These are phyloP conservation scores for Sporobolomyces pararoseus DNA, from an alignment of 768 basidiomycete species.

Conservation along the genomic window DNA sequence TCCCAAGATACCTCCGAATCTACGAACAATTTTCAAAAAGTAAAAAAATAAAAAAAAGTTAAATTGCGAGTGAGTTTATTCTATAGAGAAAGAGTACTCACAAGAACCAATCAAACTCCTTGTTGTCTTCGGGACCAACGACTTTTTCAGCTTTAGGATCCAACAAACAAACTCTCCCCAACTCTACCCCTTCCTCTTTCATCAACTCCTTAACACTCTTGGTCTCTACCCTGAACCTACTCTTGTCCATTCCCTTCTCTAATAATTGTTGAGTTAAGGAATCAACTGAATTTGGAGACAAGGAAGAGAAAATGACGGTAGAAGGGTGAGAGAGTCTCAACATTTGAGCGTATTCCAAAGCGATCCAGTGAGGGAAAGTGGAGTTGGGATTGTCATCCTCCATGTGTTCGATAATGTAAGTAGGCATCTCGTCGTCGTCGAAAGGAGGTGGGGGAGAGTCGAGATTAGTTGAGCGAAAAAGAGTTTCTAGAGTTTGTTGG, in stretches of 20 bases:
- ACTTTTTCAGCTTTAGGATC: constrained; percentile 76
- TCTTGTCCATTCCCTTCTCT: constrained; percentile 47
- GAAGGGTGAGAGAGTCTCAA: constrained; percentile 19
- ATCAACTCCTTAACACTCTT: constrained; percentile 63
- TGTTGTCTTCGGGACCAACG: constrained; percentile 71
- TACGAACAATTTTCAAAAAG: too few relatives aligned
- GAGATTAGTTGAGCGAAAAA: not conserved
- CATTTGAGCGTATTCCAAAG: constrained; percentile 66
- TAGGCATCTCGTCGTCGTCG: not conserved
- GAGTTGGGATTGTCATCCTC: constrained; percentile 80
- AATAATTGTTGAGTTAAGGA: constrained; percentile 53
- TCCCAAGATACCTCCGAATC: constrained; percentile 56
- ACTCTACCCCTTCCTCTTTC: constrained; percentile 49
- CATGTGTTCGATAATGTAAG: constrained; percentile 87
- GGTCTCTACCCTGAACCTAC: constrained; percentile 54
- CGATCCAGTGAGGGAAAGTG: constrained; percentile 69
- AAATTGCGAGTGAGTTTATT: too few relatives aligned
- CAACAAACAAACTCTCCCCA: constrained; percentile 77
- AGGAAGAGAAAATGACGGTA: constrained; percentile 73
- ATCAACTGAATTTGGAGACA: constrained; percentile 66
- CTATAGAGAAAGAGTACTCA: constrained; percentile 46
- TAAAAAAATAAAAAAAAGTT: too few relatives aligned
- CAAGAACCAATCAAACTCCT: constrained; percentile 77
- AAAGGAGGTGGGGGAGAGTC: not conserved
- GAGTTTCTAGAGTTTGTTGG: not conserved